Conservation (phyloP, 805 yeast species). For the Myxozyma neglecta region DNA sequence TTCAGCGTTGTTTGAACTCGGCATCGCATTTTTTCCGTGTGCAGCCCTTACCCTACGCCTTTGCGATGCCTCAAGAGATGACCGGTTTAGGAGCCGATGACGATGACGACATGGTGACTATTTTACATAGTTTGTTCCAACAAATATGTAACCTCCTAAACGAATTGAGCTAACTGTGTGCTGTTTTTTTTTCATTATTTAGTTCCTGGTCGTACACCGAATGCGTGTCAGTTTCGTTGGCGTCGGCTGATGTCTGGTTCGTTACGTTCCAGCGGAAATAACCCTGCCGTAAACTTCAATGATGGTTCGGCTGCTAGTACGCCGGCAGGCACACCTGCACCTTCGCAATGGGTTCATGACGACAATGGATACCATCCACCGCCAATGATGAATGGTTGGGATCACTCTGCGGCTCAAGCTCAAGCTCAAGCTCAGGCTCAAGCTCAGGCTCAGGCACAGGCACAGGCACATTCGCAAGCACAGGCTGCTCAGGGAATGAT, state of each 20-base stretch:
- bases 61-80: neutral
- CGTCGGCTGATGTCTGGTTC: constrained; percentile 59
- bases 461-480: neutral
- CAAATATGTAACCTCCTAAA: neutral
- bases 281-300: neutral
- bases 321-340: neutral
- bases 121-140: neutral
- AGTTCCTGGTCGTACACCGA: constrained; percentile 75
- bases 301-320: neutral
- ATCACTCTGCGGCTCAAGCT: neutral
- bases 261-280: constrained; percentile 37
- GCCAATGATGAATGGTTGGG: neutral
- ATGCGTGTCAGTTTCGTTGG: constrained; percentile 90
- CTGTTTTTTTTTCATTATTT: neutral
- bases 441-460: neutral
- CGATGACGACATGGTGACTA: no score
- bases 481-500: neutral
- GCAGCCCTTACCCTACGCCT: constrained; percentile 2
- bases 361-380: neutral
- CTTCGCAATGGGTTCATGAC: neutral
- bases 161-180: neutral
- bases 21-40: neutral
- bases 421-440: constrained; percentile 7
- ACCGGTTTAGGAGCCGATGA: no score
- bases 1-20: neutral